Conservation (phyloP, 106 monocot species). For the Phalaenopsis aphrodite region DNA sequence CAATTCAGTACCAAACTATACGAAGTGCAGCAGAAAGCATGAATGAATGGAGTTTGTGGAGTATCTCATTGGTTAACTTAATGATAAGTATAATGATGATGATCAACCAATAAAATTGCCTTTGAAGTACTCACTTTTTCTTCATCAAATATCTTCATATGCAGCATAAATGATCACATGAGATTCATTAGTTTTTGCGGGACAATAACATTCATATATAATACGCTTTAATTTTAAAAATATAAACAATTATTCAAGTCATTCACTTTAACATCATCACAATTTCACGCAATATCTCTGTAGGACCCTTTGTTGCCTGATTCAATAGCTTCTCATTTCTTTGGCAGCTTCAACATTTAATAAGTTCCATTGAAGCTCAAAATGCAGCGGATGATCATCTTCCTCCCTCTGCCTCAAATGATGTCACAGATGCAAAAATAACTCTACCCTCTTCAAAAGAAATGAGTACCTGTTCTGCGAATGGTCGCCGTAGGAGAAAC, state of each 20-base stretch:
- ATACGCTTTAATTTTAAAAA: neutral
- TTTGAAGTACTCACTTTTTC: too few relatives aligned
- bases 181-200: too few relatives aligned
- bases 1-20: too few relatives aligned
- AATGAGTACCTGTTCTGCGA: neutral
- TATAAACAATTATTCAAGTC: neutral
- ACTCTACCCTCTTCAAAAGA: neutral
- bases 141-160: too few relatives aligned
- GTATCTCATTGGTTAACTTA: too few relatives aligned
- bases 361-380: slow-evolving; percentile 1
- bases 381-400: neutral
- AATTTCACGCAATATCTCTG: neutral
- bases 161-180: too few relatives aligned
- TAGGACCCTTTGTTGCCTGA: neutral
- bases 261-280: neutral
- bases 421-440: neutral
- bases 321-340: neutral
- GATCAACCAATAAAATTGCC: too few relatives aligned
- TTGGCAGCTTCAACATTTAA: neutral
- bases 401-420: neutral
- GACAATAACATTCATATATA: neutral
- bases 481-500: neutral
- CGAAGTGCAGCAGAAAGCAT: too few relatives aligned
- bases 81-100: too few relatives aligned
- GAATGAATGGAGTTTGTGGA: too few relatives aligned